Evolutionary conservation across 116 monocot genomes (phyloP).

Genomic region (Trichopus zeylanicus): DNA sequence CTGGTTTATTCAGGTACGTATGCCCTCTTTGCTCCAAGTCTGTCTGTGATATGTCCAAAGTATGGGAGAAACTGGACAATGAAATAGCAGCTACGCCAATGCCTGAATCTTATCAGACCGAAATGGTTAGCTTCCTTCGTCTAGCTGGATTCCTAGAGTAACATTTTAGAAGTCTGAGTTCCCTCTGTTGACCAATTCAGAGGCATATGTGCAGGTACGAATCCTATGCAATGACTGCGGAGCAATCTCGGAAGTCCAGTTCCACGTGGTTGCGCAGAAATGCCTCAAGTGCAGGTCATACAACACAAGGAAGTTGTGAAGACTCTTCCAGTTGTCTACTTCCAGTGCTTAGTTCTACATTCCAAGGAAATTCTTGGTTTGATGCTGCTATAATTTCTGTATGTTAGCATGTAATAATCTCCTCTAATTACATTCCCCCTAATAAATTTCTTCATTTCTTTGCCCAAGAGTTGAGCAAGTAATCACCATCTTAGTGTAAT

Average conservation of each 20-base stretch:
- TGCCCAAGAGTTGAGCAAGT: too few relatives aligned
- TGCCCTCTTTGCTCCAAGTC: slow-evolving; percentile 74
- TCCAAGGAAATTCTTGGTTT: too few relatives aligned
- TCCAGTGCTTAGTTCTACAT: too few relatives aligned
- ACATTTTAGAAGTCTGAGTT: too few relatives aligned
- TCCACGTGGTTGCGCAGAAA: slow-evolving; percentile 58
- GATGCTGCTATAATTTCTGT: too few relatives aligned
- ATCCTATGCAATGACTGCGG: slow-evolving; percentile 63
- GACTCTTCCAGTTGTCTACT: neutral
- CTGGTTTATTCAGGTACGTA: slow-evolving; percentile 31
- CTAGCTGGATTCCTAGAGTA: too few relatives aligned
- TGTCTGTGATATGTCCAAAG: slow-evolving; percentile 66
- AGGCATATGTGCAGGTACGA: slow-evolving; percentile 21
- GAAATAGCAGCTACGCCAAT: slow-evolving; percentile 52
- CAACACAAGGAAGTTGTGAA: slow-evolving; percentile 37
- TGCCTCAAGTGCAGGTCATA: slow-evolving; percentile 61
- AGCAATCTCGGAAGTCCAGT: slow-evolving; percentile 35
- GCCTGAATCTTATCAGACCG: slow-evolving; percentile 31
- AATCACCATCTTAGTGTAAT: too few relatives aligned
- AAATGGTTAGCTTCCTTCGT: slow-evolving; percentile 21
- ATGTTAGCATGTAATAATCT: too few relatives aligned
- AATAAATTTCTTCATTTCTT: too few relatives aligned
- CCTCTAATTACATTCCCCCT: too few relatives aligned
- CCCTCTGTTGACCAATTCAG: neutral
- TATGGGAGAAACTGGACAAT: slow-evolving; percentile 57